Evolutionary conservation across 2,329 filamentous ascomycete genomes (phyloP).

Genomic region (Paecilomyces niveus): DNA sequence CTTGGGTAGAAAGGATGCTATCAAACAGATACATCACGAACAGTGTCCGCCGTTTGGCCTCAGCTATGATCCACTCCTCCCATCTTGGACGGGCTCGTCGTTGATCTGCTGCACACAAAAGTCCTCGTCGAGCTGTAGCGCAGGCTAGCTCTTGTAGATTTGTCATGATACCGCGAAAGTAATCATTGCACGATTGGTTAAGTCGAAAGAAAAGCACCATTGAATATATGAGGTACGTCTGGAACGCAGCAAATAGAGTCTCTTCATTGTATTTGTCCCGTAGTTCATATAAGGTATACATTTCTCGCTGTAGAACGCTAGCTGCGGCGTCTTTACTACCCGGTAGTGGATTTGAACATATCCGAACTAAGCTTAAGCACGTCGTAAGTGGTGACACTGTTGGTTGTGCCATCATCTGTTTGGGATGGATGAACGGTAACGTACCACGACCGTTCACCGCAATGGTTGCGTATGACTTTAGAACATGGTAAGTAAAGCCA

Average conservation of each 20-base stretch:
- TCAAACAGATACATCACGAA: constrained; percentile 50
- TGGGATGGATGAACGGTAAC: constrained; percentile 41
- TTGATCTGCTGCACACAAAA: constrained; percentile 39
- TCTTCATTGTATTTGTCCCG: constrained; percentile 17
- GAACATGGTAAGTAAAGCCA: constrained; percentile 34
- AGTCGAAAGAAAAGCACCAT: constrained; percentile 42
- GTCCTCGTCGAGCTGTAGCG: constrained; percentile 28
- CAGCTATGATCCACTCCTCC: constrained; percentile 48
- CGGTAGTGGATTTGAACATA: constrained; percentile 30
- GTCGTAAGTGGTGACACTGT: constrained; percentile 29
- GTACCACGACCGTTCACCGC: constrained; percentile 29
- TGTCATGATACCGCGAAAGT: constrained; percentile 40
- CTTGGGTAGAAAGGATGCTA: constrained; percentile 40
- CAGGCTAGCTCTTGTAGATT: constrained; percentile 45
- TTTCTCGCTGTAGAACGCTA: constrained; percentile 35
- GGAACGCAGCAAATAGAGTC: constrained; percentile 39
- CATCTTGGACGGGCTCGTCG: constrained; percentile 35
- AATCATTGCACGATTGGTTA: constrained; percentile 17
- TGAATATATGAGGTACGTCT: constrained; percentile 45
- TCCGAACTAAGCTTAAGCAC: constrained; percentile 36
- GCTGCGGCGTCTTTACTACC: constrained; percentile 26
- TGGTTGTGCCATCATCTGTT: constrained; percentile 23
- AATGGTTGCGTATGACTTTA: constrained; percentile 39
- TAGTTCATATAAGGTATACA: constrained; percentile 29
- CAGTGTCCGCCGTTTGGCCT: constrained; percentile 46